Evolutionary conservation across 2,329 filamentous ascomycete genomes (phyloP).

Genomic region (Cladosporium sp.): DNA sequence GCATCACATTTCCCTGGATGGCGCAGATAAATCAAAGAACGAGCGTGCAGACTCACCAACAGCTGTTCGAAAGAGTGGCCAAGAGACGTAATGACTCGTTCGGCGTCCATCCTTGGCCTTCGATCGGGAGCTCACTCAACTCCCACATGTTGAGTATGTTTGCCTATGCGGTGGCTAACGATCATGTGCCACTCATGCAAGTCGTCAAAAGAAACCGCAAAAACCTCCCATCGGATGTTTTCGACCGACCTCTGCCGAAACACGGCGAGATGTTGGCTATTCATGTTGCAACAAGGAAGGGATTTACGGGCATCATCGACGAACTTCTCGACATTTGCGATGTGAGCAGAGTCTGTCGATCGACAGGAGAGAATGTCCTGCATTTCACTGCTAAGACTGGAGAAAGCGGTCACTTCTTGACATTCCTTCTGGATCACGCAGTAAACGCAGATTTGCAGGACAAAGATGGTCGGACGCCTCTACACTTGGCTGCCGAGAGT

Average conservation of each 20-base stretch:
- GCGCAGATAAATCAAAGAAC: neutral
- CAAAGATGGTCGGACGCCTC: neutral
- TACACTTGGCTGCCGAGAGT: neutral
- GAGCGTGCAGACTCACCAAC: neutral
- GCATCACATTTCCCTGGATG: neutral
- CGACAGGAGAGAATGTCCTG: neutral
- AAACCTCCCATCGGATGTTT: neutral
- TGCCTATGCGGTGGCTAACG: neutral
- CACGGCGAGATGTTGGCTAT: constrained; percentile 6
- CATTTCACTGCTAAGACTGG: constrained; percentile 2
- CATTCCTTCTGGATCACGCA: neutral
- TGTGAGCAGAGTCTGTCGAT: neutral
- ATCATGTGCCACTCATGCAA: constrained; percentile 3
- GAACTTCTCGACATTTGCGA: neutral
- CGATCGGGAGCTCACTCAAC: neutral
- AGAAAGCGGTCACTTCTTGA: neutral
- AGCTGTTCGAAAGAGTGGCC: constrained; percentile 6
- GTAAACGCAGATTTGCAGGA: neutral
- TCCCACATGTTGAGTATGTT: constrained; percentile 4
- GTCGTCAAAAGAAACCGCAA: neutral
- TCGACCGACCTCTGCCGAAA: neutral
- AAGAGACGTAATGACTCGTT: neutral
- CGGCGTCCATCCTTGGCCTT: constrained; percentile 5
- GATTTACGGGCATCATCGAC: neutral
- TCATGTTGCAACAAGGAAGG: neutral